Evolutionary conservation across 176 grass and related monocot species (phyloP).

Genomic region (Tillandsia fasciculata): DNA sequence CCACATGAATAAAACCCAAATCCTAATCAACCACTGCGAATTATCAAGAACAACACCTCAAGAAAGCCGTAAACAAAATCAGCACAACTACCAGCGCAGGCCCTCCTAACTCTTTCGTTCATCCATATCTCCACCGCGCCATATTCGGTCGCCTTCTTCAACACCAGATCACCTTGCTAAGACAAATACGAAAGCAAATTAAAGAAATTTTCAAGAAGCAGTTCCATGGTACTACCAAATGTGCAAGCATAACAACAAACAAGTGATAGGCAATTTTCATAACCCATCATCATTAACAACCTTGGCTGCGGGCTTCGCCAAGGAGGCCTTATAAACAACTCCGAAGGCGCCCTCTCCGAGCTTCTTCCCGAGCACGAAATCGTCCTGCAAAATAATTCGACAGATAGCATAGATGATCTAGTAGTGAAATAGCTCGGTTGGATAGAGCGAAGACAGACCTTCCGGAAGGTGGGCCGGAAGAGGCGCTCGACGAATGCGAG

Average conservation of each 20-base stretch:
- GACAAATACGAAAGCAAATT: constrained; percentile 11
- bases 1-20: no score
- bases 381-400: constrained; percentile 39
- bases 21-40: no score
- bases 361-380: constrained; percentile 84
- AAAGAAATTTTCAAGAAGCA: neutral
- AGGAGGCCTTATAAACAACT: constrained; percentile 75
- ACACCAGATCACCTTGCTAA: constrained; percentile 78
- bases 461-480: constrained; percentile 72
- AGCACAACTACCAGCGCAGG: constrained; percentile 72
- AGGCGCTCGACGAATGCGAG: constrained; percentile 71
- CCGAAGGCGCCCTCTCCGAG: constrained; percentile 88
- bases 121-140: constrained; percentile 97
- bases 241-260: no score
- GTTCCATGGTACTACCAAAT: no score
- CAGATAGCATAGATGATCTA: neutral
- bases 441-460: constrained; percentile 24
- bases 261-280: neutral
- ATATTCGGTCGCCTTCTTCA: constrained; percentile 98
- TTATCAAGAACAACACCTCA: constrained; percentile 47
- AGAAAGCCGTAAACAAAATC: constrained; percentile 94
- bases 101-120: constrained; percentile 82
- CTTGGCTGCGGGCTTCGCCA: constrained; percentile 59
- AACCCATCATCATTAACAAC: constrained; percentile 16
- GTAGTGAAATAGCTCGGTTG: no score